Conservation (phyloP, 2,329 filamentous ascomycete species). For the Ophiocordyceps sinensis region DNA sequence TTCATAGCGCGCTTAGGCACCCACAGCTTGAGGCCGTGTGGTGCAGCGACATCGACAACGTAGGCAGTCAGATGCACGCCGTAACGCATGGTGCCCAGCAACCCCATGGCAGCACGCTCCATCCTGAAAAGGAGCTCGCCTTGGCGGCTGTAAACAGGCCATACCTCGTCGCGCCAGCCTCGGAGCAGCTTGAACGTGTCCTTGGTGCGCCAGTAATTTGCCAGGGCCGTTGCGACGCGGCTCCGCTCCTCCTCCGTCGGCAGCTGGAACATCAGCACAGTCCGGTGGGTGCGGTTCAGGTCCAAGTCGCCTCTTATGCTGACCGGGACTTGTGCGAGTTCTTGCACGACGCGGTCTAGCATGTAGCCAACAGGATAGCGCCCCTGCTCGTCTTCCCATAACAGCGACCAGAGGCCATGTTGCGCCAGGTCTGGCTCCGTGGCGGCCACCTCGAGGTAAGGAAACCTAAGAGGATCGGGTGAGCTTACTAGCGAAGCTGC, state of each 20-base stretch:
- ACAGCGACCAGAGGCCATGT: conserved; percentile 52
- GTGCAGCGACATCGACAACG: conserved; percentile 25
- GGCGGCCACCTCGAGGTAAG: neutral
- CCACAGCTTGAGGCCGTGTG: conserved; percentile 62
- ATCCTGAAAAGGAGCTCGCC: conserved; percentile 55
- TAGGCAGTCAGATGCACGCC: conserved; percentile 74
- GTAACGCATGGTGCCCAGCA: conserved; percentile 66
- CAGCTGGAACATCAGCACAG: conserved; percentile 47
- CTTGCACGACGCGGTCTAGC: conserved; percentile 32
- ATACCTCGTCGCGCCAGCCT: conserved; percentile 71
- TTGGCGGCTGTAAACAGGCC: conserved; percentile 58
- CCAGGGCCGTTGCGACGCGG: conserved; percentile 36
- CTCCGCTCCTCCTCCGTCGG: conserved; percentile 50
- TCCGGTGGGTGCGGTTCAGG: conserved; percentile 44
- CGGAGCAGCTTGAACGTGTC: conserved; percentile 58
- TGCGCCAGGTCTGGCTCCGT: conserved; percentile 35
- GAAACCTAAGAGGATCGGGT: neutral
- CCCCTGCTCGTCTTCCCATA: conserved; percentile 48
- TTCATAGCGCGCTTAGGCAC: conserved; percentile 58
- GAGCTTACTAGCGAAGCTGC: neutral
- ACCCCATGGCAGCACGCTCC: conserved; percentile 58
- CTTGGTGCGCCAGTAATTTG: conserved; percentile 53
- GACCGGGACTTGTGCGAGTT: conserved; percentile 31
- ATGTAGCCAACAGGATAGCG: conserved; percentile 50
- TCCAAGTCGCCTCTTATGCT: conserved; percentile 42